Evolutionary conservation across 2,329 filamentous ascomycete species (phyloP), one percentile per base, ranked within the genome.

Genomic region (Penicillium sp.): DNA sequence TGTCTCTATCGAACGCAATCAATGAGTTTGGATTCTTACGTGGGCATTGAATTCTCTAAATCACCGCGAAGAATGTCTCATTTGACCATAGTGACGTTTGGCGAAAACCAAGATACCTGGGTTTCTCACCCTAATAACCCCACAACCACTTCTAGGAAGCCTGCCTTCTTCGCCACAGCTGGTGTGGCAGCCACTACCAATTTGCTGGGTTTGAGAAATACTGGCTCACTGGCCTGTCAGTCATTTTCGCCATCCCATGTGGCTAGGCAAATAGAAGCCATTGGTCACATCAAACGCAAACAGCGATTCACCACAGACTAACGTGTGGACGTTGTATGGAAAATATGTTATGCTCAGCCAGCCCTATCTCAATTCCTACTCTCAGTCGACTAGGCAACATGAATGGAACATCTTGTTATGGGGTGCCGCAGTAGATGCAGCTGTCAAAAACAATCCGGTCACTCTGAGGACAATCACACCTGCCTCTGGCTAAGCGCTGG

Each of bases 261-360:
- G 18, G 30, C 6, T 14, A 36, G 34, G 2, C 23, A 29, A 29
- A 19, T 14, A 47, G 26, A 19, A 39, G 2, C 19, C 43, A 45
- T 16, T 19, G 27, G 29, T 16, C 6, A 2, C 34, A 36, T 14
- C 13, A 2, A 45, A 34, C 30, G 23, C 45, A 10, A 30, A 5
- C 6, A n/a, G n/a, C n/a, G 27, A 30, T 30, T 30, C 34, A 38
- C 45, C 34, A 39, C 34, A 29, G 13, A 55, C 47, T 14, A 30
- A 55, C 11, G 53, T 47, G 10, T 55, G 53, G 53, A 35, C 34
- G 14, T 42, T 47, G 4, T 52, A 55, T 43, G 53, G 53, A 18
- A 55, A 38, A 26, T 46, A 29, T 43, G 48, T 55, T 19, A 18
- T 55, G 19, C 23, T 41, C 2, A 51, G 27, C n/a, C 19, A 34